These are phyloP conservation scores for Pseudognaphalium luteoalbum DNA, from an alignment of 129 eudicot genomes.

Conservation along the genomic window DNA sequence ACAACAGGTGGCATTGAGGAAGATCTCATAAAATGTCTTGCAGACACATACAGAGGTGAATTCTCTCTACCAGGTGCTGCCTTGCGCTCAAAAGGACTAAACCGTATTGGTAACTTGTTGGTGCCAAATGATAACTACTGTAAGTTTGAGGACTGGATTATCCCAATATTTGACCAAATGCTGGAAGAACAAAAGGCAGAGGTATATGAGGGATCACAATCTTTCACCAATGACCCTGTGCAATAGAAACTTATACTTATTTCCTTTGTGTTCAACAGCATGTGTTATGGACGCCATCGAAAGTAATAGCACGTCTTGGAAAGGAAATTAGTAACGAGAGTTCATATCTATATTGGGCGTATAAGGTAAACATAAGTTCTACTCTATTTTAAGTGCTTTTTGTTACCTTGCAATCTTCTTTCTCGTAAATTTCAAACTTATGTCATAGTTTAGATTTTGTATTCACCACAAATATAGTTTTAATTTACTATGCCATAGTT, in stretches of 20 bases:
- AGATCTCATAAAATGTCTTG: conserved; percentile 93
- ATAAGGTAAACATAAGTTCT: conserved; percentile 53
- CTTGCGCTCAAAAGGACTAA: conserved; percentile 78
- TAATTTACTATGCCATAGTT: conserved; percentile 2
- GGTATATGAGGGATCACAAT: conserved; percentile 39
- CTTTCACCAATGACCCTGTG: not conserved
- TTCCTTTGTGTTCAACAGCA: conserved; percentile 43
- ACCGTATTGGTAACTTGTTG: conserved; percentile 85
- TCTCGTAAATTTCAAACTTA: too few relatives aligned
- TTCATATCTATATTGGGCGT: conserved; percentile 94
- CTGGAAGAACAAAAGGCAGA: conserved; percentile 65
- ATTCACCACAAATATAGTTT: not conserved
- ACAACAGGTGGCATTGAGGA: conserved; percentile 95
- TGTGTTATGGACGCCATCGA: conserved; percentile 89
- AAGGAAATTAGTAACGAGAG: conserved; percentile 85
- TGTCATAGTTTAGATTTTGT: not conserved
- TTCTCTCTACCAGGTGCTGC: conserved; percentile 84
- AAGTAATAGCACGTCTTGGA: conserved; percentile 87
- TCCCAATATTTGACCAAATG: conserved; percentile 87
- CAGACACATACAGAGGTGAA: conserved; percentile 87
- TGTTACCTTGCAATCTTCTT: not conserved
- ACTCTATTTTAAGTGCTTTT: not conserved
- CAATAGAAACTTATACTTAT: not conserved
- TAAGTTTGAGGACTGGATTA: conserved; percentile 96
- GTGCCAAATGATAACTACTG: conserved; percentile 95